phyloP scores from a whole-genome alignment of 2,329 filamentous ascomycete genomes.

The Colletotrichum limetticola region DNA sequence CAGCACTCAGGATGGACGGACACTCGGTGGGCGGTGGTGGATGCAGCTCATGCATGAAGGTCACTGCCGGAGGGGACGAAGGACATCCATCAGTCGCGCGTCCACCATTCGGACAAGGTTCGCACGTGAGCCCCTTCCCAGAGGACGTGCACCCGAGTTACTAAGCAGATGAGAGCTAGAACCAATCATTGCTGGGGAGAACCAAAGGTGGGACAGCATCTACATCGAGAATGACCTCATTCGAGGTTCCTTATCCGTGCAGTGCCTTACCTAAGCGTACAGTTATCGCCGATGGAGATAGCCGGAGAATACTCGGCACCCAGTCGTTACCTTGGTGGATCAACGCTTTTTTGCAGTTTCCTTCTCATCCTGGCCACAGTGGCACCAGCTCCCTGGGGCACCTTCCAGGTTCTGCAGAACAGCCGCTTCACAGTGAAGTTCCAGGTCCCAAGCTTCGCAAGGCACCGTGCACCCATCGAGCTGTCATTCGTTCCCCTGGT shows the following conservation, averaged over 20 bases:
- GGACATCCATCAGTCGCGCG: neutral
- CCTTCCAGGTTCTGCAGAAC: too few relatives aligned
- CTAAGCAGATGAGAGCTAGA: neutral
- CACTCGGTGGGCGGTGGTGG: neutral
- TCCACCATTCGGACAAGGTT: slow-evolving; percentile 23
- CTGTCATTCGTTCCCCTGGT: neutral
- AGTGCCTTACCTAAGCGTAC: neutral
- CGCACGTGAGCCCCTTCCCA: slow-evolving; percentile 32
- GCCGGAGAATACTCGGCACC: slow-evolving; percentile 23
- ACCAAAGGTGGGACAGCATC: neutral
- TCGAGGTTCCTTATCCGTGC: neutral
- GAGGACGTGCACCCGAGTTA: neutral
- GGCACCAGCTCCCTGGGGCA: neutral
- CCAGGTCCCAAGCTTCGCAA: neutral
- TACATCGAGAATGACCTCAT: slow-evolving; percentile 26
- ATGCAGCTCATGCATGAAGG: slow-evolving; percentile 17
- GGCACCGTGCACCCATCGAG: neutral
- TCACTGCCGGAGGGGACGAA: slow-evolving; percentile 13
- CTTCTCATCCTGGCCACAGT: neutral
- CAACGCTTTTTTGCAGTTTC: neutral
- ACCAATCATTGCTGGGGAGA: slow-evolving; percentile 4
- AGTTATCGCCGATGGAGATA: neutral
- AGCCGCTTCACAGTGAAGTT: neutral
- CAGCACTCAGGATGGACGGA: slow-evolving; percentile 3
- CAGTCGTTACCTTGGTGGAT: neutral